Percentiles rank a stretch among this genome's conserved stretches.
Conservation (phyloP, 2,329 filamentous ascomycete genomes). For the Fusarium heterosporum region DNA sequence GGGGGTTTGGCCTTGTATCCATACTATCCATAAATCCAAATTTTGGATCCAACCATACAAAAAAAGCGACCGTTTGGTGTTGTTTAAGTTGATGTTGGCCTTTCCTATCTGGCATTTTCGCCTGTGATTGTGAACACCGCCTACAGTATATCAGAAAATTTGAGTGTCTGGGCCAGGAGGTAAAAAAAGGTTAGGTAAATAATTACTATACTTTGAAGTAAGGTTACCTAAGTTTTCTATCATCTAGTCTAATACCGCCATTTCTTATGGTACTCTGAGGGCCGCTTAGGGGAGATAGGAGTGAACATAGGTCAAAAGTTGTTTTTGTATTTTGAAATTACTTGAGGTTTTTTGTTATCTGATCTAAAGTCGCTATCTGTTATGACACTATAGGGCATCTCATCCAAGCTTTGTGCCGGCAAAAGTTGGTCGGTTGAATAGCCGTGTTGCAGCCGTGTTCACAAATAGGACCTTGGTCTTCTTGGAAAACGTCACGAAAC, state of each 20-base stretch:
- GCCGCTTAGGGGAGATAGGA: too few relatives aligned
- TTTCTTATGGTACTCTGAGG: too few relatives aligned
- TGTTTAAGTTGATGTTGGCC: not conserved
- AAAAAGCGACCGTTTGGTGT: not conserved
- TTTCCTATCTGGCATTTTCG: not conserved
- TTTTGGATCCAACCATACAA: constrained; percentile 9
- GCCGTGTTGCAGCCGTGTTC: not conserved
- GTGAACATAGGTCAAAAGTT: too few relatives aligned
- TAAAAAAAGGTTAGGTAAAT: too few relatives aligned
- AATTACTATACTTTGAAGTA: too few relatives aligned
- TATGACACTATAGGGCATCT: too few relatives aligned
- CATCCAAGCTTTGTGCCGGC: not conserved
- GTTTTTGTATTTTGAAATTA: too few relatives aligned
- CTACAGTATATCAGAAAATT: not conserved
- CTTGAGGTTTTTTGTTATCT: too few relatives aligned
- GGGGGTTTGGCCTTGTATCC: constrained; percentile 14
- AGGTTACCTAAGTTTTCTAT: too few relatives aligned
- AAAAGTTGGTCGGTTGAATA: not conserved
- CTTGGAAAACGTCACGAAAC: not conserved
- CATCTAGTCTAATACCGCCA: too few relatives aligned
- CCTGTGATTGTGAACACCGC: not conserved
- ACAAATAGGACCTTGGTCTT: not conserved
- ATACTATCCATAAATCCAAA: constrained; percentile 12
- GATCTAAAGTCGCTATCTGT: too few relatives aligned
- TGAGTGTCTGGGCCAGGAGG: too few relatives aligned